Percentiles rank a stretch among this genome's conserved stretches.
These are phyloP conservation scores for Albugo candida DNA, from an alignment of 352 stramenopile species.

Conservation along the genomic window DNA sequence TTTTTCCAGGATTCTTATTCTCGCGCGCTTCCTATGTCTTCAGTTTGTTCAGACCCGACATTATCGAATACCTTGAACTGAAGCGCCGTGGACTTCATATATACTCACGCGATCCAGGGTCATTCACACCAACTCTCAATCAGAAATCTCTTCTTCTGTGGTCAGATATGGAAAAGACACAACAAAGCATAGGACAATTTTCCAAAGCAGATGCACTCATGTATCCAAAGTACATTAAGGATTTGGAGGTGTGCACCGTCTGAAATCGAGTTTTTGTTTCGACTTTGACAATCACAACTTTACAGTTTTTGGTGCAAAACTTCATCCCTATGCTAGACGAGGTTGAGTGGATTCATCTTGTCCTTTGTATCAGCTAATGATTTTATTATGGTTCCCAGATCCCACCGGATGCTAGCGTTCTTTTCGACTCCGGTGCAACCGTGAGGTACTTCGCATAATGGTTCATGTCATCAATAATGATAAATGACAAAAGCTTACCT, in stretches of 20 bases:
- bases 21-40: slow-evolving; percentile 82
- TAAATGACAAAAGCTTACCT: background rate
- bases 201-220: slow-evolving; percentile 46
- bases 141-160: slow-evolving; percentile 64
- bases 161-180: slow-evolving; percentile 49
- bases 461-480: background rate
- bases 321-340: slow-evolving; percentile 69
- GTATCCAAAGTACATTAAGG: slow-evolving; percentile 68
- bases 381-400: slow-evolving; percentile 14
- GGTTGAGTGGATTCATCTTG: slow-evolving; percentile 10
- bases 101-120: slow-evolving; percentile 63
- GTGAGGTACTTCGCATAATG: slow-evolving; percentile 12
- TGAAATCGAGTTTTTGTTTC: background rate
- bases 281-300: too few species aligned
- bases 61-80: slow-evolving; percentile 78
- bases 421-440: slow-evolving; percentile 25
- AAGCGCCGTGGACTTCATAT: slow-evolving; percentile 56
- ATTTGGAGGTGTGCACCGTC: slow-evolving; percentile 32
- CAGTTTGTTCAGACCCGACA: slow-evolving; percentile 75
- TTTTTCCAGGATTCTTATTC: slow-evolving; percentile 82
- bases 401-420: slow-evolving; percentile 45
- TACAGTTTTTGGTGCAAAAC: slow-evolving; percentile 55
- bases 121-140: slow-evolving; percentile 71
- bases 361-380: background rate
- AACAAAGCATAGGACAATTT: slow-evolving; percentile 77